Conservation (phyloP, 2,329 filamentous ascomycete species). For the Cercospora zeina region DNA sequence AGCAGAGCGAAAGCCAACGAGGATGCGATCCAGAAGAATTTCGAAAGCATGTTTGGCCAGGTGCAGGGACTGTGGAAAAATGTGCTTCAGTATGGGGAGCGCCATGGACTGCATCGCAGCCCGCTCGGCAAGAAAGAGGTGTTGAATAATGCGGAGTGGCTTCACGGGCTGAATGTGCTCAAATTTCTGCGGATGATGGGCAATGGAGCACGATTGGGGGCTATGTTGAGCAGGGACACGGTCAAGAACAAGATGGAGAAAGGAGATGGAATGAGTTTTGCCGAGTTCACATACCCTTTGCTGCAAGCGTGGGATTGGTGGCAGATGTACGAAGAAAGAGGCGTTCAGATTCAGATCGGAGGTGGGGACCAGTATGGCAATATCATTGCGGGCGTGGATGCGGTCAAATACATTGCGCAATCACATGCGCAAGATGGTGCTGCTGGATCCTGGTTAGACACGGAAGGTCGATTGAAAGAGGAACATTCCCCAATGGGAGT, state of each 20-base stretch:
- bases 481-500: conserved; percentile 69
- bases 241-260: conserved; percentile 81
- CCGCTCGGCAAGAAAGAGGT: conserved; percentile 68
- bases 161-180: conserved; percentile 68
- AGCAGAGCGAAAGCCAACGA: conserved; percentile 58
- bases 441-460: conserved; percentile 27
- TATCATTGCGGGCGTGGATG: conserved; percentile 85
- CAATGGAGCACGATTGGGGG: conserved; percentile 70
- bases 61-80: conserved; percentile 72
- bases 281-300: conserved; percentile 89
- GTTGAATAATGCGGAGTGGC: conserved; percentile 82
- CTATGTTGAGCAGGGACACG: conserved; percentile 88
- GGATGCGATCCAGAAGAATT: conserved; percentile 61
- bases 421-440: conserved; percentile 32
- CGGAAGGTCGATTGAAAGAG: conserved; percentile 44
- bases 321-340: conserved; percentile 70
- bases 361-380: conserved; percentile 97
- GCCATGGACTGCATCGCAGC: conserved; percentile 62
- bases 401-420: conserved; percentile 72
- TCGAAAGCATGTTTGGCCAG: conserved; percentile 68
- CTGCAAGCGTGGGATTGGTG: conserved; percentile 98
- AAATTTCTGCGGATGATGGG: conserved; percentile 77
- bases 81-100: conserved; percentile 64
- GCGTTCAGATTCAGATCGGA: conserved; percentile 83
- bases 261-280: conserved; percentile 89